Evolutionary conservation across 805 yeast genomes (phyloP).

Genomic region (Jamesozyma rosinii): DNA sequence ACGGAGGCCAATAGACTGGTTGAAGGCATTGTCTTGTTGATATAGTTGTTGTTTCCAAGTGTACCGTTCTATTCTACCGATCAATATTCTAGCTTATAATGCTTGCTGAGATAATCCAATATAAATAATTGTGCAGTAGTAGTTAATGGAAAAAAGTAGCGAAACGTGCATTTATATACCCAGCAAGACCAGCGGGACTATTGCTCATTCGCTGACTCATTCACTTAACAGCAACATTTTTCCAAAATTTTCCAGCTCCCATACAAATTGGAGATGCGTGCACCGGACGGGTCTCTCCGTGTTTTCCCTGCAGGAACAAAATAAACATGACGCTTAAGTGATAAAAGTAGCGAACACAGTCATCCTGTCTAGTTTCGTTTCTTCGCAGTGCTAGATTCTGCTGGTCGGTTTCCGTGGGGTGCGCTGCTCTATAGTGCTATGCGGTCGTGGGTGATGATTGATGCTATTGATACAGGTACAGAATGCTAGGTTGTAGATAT

Average conservation of each 20-base stretch:
- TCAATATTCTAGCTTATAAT: too few relatives aligned
- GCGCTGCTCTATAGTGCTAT: too few relatives aligned
- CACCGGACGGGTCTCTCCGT: background rate
- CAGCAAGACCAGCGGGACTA: too few relatives aligned
- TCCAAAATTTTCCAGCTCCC: background rate
- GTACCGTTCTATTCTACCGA: too few relatives aligned
- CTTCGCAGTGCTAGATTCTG: too few relatives aligned
- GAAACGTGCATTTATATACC: background rate
- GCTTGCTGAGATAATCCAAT: too few relatives aligned
- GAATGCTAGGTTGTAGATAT: background rate
- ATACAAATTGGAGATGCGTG: too few relatives aligned
- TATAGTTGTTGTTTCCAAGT: too few relatives aligned
- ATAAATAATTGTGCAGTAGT: background rate
- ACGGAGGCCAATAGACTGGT: conserved; percentile 22
- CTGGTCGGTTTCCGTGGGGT: too few relatives aligned
- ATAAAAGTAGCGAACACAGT: conserved; percentile 13
- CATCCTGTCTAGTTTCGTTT: too few relatives aligned
- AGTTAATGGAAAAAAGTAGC: conserved; percentile 3
- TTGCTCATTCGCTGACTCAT: conserved; percentile 13
- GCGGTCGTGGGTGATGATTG: too few relatives aligned
- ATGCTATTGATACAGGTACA: background rate
- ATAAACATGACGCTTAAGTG: conserved; percentile 10
- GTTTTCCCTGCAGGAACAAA: background rate
- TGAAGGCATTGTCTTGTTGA: conserved; percentile 16
- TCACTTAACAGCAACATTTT: conserved; percentile 10